These are phyloP conservation scores for Paralagenidium karlingii DNA, from an alignment of 352 stramenopile species.

Conservation along the genomic window DNA sequence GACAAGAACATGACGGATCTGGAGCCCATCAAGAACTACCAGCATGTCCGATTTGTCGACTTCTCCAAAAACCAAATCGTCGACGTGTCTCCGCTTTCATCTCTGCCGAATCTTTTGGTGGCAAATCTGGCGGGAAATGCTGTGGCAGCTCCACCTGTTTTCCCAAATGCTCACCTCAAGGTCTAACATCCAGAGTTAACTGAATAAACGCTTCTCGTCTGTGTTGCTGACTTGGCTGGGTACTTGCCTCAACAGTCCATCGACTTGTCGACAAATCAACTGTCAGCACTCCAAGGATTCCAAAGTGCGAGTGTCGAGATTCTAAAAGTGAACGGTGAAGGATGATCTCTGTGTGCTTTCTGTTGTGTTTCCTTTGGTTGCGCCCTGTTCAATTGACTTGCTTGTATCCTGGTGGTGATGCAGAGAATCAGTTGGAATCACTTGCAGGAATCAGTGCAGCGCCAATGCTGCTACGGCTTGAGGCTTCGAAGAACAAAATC, in stretches of 20 bases:
- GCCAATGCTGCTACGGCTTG: slow-evolving; percentile 32
- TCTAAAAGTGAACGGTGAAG: slow-evolving; percentile 56
- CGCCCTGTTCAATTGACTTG: background rate
- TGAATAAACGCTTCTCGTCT: no score
- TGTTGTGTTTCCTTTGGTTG: background rate
- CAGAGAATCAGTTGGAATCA: slow-evolving; percentile 35
- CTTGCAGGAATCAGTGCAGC: slow-evolving; percentile 31
- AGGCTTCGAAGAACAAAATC: slow-evolving; percentile 39
- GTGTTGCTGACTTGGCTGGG: no score
- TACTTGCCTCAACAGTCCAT: slow-evolving; percentile 30
- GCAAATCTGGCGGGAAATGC: slow-evolving; percentile 45
- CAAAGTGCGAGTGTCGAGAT: slow-evolving; percentile 30
- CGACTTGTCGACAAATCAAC: slow-evolving; percentile 58
- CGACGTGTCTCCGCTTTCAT: slow-evolving; percentile 26
- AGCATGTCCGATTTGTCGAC: slow-evolving; percentile 61
- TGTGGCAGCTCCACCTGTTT: slow-evolving; percentile 12
- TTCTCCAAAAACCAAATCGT: slow-evolving; percentile 48
- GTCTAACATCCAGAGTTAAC: no score
- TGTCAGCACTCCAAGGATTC: slow-evolving; percentile 34
- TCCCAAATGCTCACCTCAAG: slow-evolving; percentile 51
- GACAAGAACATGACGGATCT: slow-evolving; percentile 37
- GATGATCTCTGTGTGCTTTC: background rate
- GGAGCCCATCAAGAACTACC: slow-evolving; percentile 41
- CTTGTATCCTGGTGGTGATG: background rate
- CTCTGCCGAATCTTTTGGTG: slow-evolving; percentile 42